Percentiles rank a stretch among this genome's conserved stretches.
Evolutionary conservation across 2,329 filamentous ascomycete species (phyloP).

Genomic region (Sporothrix brasiliensis): DNA sequence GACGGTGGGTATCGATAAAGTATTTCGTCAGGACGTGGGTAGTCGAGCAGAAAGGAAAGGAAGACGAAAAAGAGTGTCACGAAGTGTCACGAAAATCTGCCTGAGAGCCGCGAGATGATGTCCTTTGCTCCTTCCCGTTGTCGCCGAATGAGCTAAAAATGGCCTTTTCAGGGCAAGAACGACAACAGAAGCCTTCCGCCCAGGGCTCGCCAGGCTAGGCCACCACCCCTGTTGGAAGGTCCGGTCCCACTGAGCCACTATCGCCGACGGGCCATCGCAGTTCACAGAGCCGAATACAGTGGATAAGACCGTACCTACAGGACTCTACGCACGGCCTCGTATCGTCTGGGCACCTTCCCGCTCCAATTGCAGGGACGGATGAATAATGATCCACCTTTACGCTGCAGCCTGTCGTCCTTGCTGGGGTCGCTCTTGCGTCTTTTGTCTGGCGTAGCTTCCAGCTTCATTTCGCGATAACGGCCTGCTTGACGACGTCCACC

Average conservation of each 20-base stretch:
- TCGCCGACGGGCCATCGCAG: neutral
- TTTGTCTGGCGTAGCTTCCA: constrained; percentile 27
- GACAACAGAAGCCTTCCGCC: neutral
- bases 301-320: neutral
- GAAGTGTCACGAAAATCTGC: neutral
- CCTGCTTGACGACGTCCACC: constrained; percentile 4
- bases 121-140: constrained; percentile 10
- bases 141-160: constrained; percentile 13
- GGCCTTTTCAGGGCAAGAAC: constrained; percentile 9
- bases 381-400: constrained; percentile 29
- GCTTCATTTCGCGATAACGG: constrained; percentile 24
- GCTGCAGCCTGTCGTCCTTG: constrained; percentile 16
- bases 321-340: neutral
- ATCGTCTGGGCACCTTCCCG: neutral
- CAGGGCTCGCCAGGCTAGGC: constrained; percentile 11
- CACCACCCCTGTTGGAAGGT: neutral
- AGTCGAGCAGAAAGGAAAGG: neutral
- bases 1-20: neutral
- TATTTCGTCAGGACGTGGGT: neutral
- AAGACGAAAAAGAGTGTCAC: neutral
- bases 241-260: neutral
- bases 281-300: neutral
- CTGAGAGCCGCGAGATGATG: constrained; percentile 7
- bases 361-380: neutral
- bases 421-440: constrained; percentile 25